Conservation (phyloP, 495 filamentous ascomycete species). For the Rhizodiscina lignyota region DNA sequence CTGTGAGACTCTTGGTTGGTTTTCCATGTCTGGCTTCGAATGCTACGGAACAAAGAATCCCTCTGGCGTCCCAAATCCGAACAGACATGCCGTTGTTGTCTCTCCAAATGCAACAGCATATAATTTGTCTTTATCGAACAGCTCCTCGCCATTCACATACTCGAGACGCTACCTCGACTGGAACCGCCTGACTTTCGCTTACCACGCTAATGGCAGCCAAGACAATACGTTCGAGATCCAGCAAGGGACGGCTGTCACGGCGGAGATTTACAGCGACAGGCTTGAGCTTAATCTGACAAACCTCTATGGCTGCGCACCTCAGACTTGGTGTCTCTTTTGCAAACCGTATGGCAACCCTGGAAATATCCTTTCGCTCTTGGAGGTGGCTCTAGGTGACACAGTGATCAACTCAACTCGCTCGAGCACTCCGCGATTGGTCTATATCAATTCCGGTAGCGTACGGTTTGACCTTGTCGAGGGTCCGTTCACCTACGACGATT, state of each 20-base stretch:
- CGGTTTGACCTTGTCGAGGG: conserved; percentile 26
- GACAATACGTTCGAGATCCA: conserved; percentile 16
- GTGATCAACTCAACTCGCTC: conserved; percentile 18
- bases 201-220: conserved; percentile 22
- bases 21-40: conserved; percentile 24
- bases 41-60: conserved; percentile 18
- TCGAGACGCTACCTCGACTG: conserved; percentile 19
- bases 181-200: conserved; percentile 25
- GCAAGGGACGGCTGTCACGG: conserved; percentile 10
- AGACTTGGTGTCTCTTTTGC: conserved; percentile 24
- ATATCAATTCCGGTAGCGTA: conserved; percentile 22
- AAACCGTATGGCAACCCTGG: conserved; percentile 16
- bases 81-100: conserved; percentile 20
- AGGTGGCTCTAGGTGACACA: conserved; percentile 15
- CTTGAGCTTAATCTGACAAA: conserved; percentile 18
- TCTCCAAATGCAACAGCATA: conserved; percentile 8
- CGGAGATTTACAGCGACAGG: conserved; percentile 14
- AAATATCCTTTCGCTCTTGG: conserved; percentile 21
- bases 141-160: conserved; percentile 11
- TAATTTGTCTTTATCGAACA: conserved; percentile 8
- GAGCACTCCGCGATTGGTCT: conserved; percentile 18
- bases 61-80: conserved; percentile 28
- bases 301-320: conserved; percentile 25
- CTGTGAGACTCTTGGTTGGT: conserved; percentile 28
- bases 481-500: conserved; percentile 23